phyloP scores from a whole-genome alignment of 108 stramenopile genomes.

The Nitzschia sp. region DNA sequence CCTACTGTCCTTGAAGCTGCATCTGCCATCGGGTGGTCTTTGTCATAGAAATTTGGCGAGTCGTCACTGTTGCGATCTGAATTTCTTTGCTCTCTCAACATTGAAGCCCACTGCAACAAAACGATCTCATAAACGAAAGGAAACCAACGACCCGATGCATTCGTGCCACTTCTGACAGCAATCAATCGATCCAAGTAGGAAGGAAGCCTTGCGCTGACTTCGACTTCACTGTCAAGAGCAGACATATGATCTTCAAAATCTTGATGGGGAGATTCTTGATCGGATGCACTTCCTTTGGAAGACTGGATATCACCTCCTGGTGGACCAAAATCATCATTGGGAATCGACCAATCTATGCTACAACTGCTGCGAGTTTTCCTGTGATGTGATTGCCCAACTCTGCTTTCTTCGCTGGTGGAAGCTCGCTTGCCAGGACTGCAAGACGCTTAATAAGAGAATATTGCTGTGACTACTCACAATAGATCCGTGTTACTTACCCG shows the following conservation, averaged over 20 bases:
- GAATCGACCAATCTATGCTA: slow-evolving; percentile 85
- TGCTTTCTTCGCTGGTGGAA: slow-evolving; percentile 49
- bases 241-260: slow-evolving; percentile 38
- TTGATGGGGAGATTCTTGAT: neutral
- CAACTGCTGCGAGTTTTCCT: slow-evolving; percentile 79
- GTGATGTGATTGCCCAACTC: slow-evolving; percentile 73
- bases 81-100: slow-evolving; percentile 71
- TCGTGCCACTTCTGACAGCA: slow-evolving; percentile 31
- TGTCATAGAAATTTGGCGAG: neutral
- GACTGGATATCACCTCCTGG: slow-evolving; percentile 7
- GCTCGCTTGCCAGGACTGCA: slow-evolving; percentile 5
- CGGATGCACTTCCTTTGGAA: neutral
- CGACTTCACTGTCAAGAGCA: slow-evolving; percentile 28
- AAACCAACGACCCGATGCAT: slow-evolving; percentile 66
- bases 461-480: neutral
- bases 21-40: slow-evolving; percentile 46
- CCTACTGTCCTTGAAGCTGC: slow-evolving; percentile 70
- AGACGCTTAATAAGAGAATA: neutral
- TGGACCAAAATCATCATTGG: slow-evolving; percentile 42
- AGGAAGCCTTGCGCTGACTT: slow-evolving; percentile 44
- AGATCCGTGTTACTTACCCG: slow-evolving; percentile 38
- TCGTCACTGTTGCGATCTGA: slow-evolving; percentile 12
- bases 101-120: slow-evolving; percentile 80
- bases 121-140: slow-evolving; percentile 87
- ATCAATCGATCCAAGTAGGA: slow-evolving; percentile 72